These are phyloP conservation scores for Hortiboletus flavorubellus DNA, from an alignment of 768 basidiomycete genomes.

Conservation along the genomic window DNA sequence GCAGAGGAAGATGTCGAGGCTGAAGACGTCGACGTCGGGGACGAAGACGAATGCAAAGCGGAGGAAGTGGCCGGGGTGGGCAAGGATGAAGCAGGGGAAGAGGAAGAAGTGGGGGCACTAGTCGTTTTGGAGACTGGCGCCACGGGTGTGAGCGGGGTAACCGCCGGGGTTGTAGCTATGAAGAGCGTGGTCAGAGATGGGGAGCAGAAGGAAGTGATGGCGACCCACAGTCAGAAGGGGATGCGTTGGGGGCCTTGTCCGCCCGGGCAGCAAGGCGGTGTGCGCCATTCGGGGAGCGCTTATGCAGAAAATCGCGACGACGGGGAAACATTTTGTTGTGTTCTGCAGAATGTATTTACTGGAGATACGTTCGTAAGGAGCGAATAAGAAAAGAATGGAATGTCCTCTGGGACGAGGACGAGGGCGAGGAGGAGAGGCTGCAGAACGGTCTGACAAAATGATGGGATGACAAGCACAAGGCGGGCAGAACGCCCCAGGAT, in stretches of 20 bases:
- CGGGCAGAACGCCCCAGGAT: not conserved
- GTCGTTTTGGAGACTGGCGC: slow-evolving; percentile 11
- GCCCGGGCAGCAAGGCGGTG: slow-evolving; percentile 12
- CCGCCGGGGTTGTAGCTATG: not conserved
- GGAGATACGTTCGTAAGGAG: slow-evolving; percentile 22
- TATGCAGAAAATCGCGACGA: slow-evolving; percentile 14
- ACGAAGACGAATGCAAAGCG: slow-evolving; percentile 8
- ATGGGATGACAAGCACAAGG: not conserved
- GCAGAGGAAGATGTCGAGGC: slow-evolving; percentile 5
- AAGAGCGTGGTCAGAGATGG: not conserved
- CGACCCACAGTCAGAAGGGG: not conserved
- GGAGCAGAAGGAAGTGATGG: not conserved
- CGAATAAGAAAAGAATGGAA: slow-evolving; percentile 19
- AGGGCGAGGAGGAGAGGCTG: not conserved
- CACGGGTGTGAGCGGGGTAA: not conserved
- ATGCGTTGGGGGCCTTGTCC: not conserved
- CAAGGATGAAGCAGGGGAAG: slow-evolving; percentile 3
- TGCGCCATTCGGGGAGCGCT: slow-evolving; percentile 8
- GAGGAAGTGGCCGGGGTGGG: slow-evolving; percentile 5
- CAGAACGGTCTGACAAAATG: not conserved
- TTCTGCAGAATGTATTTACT: not conserved
- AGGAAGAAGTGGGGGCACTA: slow-evolving; percentile 14
- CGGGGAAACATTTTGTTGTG: slow-evolving; percentile 13
- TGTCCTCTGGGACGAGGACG: not conserved
- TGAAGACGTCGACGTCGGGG: not conserved